phyloP scores from a whole-genome alignment of 2,329 filamentous ascomycete genomes.

The Cladorrhinum sp. region DNA sequence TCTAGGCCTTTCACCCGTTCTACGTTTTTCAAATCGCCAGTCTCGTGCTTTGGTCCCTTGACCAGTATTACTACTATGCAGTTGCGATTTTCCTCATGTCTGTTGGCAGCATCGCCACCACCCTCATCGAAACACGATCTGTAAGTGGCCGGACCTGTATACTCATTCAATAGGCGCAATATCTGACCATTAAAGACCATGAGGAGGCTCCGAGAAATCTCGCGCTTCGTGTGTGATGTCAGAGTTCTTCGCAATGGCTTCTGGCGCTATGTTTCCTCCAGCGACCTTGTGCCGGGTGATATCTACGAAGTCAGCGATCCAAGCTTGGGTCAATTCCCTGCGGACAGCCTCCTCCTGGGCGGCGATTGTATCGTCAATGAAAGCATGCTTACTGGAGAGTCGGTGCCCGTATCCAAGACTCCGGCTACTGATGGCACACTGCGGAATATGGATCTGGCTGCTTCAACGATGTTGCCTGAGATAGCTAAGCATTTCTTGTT shows the following conservation, averaged over 20 bases:
- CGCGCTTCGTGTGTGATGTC: constrained; percentile 91
- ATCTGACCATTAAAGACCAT: constrained; percentile 61
- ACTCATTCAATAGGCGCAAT: constrained; percentile 7
- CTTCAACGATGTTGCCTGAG: constrained; percentile 78
- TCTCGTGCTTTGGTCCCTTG: constrained; percentile 88
- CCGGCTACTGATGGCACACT: constrained; percentile 80
- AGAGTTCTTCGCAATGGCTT: constrained; percentile 92
- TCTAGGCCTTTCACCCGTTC: constrained; percentile 89
- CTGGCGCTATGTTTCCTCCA: constrained; percentile 82
- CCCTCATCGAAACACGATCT: constrained; percentile 82
- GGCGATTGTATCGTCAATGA: constrained; percentile 99
- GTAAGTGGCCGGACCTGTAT: constrained; percentile 45
- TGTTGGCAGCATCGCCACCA: constrained; percentile 83
- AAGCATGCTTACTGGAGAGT: constrained; percentile 98
- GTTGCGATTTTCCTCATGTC: constrained; percentile 94
- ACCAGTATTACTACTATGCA: constrained; percentile 98
- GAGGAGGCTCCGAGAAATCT: constrained; percentile 85
- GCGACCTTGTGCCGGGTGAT: constrained; percentile 89
- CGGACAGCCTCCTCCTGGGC: constrained; percentile 84
- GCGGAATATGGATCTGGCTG: constrained; percentile 70
- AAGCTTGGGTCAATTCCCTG: constrained; percentile 80
- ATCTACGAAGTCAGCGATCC: constrained; percentile 97
- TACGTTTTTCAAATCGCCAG: constrained; percentile 98
- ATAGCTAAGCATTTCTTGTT: constrained; percentile 89
- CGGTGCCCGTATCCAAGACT: constrained; percentile 90